phyloP scores from a whole-genome alignment of 148 eudicot genomes.

The Beta vulgaris region DNA sequence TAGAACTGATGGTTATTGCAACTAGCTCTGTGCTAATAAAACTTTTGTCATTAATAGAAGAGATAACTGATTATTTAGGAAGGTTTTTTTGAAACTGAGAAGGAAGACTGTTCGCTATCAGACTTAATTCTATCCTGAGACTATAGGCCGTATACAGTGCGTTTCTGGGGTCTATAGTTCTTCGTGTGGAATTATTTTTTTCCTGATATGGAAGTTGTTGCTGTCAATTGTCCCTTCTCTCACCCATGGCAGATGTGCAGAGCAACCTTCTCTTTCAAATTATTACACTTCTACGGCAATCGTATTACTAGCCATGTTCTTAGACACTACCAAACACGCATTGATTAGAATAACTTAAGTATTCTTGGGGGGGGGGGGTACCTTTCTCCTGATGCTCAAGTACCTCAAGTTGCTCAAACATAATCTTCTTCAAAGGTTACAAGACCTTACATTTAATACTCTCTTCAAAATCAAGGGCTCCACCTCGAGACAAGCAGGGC shows the following conservation, averaged over 20 bases:
- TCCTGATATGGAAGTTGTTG: background rate
- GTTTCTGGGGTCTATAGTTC: background rate
- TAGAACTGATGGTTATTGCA: background rate
- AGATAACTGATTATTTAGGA: background rate
- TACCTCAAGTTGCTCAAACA: background rate
- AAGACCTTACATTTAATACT: background rate
- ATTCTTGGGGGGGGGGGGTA: too few species aligned
- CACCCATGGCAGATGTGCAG: background rate
- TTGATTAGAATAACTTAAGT: background rate
- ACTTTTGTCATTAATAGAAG: too few species aligned
- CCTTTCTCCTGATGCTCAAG: too few species aligned
- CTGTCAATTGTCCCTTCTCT: background rate
- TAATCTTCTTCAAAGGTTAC: background rate
- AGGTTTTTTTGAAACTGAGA: background rate
- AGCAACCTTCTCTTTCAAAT: background rate
- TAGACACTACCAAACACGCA: background rate
- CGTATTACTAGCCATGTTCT: background rate
- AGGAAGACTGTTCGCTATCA: background rate
- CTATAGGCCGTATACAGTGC: background rate
- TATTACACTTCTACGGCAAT: background rate
- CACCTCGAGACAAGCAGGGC: background rate
- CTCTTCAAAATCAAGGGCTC: background rate
- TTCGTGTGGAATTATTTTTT: background rate
- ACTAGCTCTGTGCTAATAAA: background rate
- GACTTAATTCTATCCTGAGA: background rate